Evolutionary conservation across 805 yeast species (phyloP), one percentile per base, ranked within the genome.

Genomic region (Danielia reshetovae): DNA sequence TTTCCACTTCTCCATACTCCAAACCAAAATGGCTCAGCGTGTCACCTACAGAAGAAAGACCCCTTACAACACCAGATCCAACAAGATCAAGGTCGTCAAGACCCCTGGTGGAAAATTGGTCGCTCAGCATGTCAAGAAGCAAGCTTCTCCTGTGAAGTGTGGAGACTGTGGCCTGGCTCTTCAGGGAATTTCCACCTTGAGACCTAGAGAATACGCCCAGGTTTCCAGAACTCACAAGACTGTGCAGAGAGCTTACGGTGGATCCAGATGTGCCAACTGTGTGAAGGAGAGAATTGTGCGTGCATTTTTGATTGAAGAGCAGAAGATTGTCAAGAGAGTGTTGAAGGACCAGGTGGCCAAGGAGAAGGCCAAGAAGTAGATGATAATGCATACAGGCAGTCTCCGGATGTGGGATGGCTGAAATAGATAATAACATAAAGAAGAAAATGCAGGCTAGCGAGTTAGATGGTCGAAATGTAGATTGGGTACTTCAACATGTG

Each of bases 181-280:
- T 59, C 79, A 86, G 54, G 95, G 95, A 78, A 70, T 93, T 66
- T 79, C 95, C 54, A 75, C 96, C 58, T 79, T 90, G 68, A 88
- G 99, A 82, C 97, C 99, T 79, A 86, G 97, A 77, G 78, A 87
- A 77, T 89, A 85, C 79, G 97, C 97, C 60, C 73, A 76, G 59
- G 79, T 90, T 58, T 87, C 97, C 56, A 89, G 84, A 79, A 87
- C 96, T 66, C 85, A 83, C 79, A 93, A 93, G 83, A 85, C 96
- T 58, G 99, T 93, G 58, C 89, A 90, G 68, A 93, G 99, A 82
- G 89, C 96, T 61, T 93, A 93, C 90, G 98, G 99, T 80, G 99
- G 99, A 73, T 81, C 86, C 66, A 84, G 85, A 79, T 87, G 93
- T 79, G 96, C 90, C 72, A 87, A 79, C 86, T 87, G 96, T 79